phyloP scores from a whole-genome alignment of 2,329 filamentous ascomycete genomes.

The Nothophaeocryptopus gaeumannii region DNA sequence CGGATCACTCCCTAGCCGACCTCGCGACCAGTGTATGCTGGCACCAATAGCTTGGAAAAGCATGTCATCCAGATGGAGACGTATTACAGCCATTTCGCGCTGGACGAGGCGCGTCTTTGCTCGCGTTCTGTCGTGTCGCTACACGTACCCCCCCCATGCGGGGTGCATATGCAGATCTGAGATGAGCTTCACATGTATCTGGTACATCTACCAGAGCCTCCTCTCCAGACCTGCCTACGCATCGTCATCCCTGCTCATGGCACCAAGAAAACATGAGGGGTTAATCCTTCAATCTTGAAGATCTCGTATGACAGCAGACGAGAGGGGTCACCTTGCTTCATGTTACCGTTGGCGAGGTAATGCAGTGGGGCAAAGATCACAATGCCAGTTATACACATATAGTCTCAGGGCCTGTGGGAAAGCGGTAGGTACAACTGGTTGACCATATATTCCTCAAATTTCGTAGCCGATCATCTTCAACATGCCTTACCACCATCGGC shows the following conservation, averaged over 20 bases:
- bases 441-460: no score
- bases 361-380: neutral
- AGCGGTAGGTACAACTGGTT: no score
- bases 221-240: neutral
- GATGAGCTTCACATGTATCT: neutral
- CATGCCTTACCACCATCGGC: slow-evolving; percentile 20
- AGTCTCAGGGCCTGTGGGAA: neutral
- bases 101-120: no score
- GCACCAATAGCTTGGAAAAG: no score
- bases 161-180: slow-evolving; percentile 3
- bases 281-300: neutral
- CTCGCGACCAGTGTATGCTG: no score
- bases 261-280: slow-evolving; percentile 4
- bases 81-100: no score
- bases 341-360: slow-evolving; percentile 3
- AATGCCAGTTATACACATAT: neutral
- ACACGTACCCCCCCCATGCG: neutral
- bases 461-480: neutral
- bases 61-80: no score
- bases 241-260: neutral
- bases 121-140: no score
- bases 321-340: slow-evolving; percentile 3
- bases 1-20: no score
- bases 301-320: neutral
- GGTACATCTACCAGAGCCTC: neutral